Conservation (phyloP, 805 yeast species). For the Saturnispora halmiae region DNA sequence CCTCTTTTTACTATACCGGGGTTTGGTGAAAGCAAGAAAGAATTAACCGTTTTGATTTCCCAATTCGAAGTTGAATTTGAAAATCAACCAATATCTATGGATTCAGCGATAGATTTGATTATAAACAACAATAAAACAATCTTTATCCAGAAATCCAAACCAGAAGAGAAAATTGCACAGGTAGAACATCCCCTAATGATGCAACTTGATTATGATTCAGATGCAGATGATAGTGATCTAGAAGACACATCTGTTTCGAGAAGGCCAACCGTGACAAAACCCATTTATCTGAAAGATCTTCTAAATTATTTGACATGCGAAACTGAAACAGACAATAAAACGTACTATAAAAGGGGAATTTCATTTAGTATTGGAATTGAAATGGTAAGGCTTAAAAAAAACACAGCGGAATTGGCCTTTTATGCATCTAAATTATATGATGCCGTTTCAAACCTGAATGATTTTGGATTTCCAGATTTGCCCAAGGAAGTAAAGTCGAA, state of each 20-base stretch:
- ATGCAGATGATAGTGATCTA: constrained; percentile 42
- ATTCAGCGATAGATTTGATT: constrained; percentile 10
- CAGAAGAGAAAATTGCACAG: constrained; percentile 5
- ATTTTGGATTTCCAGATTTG: constrained; percentile 22
- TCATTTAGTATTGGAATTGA: constrained; percentile 48
- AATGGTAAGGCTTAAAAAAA: constrained; percentile 57
- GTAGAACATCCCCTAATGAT: constrained; percentile 11
- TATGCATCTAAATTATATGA: constrained; percentile 48
- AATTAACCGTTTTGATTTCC: constrained; percentile 9
- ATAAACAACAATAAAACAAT: neutral
- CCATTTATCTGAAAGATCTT: constrained; percentile 68
- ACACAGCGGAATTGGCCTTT: constrained; percentile 51
- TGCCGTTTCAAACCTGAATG: constrained; percentile 43
- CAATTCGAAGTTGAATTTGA: neutral
- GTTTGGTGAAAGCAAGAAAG: constrained; percentile 17
- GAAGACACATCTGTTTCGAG: constrained; percentile 33
- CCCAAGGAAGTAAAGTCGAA: constrained; percentile 19
- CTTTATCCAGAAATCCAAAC: neutral
- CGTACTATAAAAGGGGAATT: constrained; percentile 38
- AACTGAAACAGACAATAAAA: constrained; percentile 34
- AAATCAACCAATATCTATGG: neutral
- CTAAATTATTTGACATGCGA: constrained; percentile 44
- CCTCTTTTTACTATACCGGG: constrained; percentile 25
- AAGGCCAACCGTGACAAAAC: constrained; percentile 33
- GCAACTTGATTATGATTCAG: constrained; percentile 20